phyloP scores from a whole-genome alignment of 1,139 yeast species.

The Kodamaea plutei region DNA sequence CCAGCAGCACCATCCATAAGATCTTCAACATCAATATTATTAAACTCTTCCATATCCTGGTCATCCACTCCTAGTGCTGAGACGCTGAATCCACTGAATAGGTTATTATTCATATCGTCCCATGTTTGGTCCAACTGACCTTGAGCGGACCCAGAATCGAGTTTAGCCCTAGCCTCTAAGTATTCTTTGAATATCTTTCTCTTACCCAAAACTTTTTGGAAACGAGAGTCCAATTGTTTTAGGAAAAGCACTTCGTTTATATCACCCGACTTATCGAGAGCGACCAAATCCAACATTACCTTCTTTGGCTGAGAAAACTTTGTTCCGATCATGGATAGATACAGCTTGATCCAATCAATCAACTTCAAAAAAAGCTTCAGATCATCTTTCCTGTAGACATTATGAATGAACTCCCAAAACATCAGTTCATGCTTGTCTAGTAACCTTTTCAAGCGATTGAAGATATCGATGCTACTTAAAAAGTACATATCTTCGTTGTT shows the following conservation, averaged over 20 bases:
- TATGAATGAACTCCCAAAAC: constrained; percentile 71
- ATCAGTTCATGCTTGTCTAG: constrained; percentile 68
- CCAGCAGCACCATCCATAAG: constrained; percentile 8
- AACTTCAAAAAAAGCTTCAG: constrained; percentile 67
- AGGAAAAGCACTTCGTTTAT: constrained; percentile 25
- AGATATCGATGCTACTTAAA: constrained; percentile 47
- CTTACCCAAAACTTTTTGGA: constrained; percentile 26
- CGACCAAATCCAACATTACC: constrained; percentile 37
- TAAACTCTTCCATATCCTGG: constrained; percentile 58
- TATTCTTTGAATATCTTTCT: constrained; percentile 35
- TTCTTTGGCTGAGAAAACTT: constrained; percentile 52
- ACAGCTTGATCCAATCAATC: constrained; percentile 60
- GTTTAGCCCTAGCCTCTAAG: constrained; percentile 18
- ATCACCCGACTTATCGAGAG: constrained; percentile 9
- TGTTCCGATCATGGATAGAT: constrained; percentile 55
- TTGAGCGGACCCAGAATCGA: constrained; percentile 17
- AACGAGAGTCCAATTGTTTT: constrained; percentile 28
- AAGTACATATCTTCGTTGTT: constrained; percentile 47
- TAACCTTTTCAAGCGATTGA: constrained; percentile 59
- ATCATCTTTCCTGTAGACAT: constrained; percentile 69
- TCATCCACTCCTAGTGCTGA: constrained; percentile 55
- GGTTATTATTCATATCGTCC: constrained; percentile 43
- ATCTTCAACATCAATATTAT: constrained; percentile 24
- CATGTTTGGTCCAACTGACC: constrained; percentile 44
- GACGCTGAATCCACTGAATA: constrained; percentile 38